Base-by-base conservation (phyloP, 148 eudicot species). In the Chenopodium suecicum region DNA sequence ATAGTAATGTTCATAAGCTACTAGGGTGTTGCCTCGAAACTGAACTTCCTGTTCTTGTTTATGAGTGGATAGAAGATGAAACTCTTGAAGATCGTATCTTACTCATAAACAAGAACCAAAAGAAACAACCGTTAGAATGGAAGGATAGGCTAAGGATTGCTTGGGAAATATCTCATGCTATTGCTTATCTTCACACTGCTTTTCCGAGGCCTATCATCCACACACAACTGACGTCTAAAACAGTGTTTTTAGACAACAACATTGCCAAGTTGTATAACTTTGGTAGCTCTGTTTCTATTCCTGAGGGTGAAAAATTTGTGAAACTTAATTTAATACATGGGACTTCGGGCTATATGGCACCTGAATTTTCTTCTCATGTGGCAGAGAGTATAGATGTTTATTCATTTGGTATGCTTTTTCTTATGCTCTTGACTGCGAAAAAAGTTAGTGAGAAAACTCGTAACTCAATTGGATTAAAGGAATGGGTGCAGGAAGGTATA, bases 1-100 rank as follows among this genome's bases (percentile, higher is more conserved):
- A 79, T 14, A 29, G 31, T 13, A 79, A 79, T 13, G 81, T 70
- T 13, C 81, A 17, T 20, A 52, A 54, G 37, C 48, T 79, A 44
- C n/a, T 79, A 20, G 81, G 75, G 4, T 79, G 81, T 9, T 79
- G 81, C 50, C 81, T 79, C 10, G 81, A 79, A 48, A 70, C 75
- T 5, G 25, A 70, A 31, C 4, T 8, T 8, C 81, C 81, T 22
- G 75, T 79, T 79, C 67, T 79, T 20, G 50, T 79, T 31, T 69
- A 69, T 34, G 75, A 70, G 31, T 66, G 1, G n/a, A 1, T 23
- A 4, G 65, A 20, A 31, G 20, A 50, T 69, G 65, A 23, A 50
- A 14, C 44, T 17, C 74, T 79, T 9, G 0, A 29, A 0, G 32
- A 67, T 25, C 37, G 37, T 25, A 67, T 67, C 0, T 29, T 11